Evolutionary conservation across 2,329 filamentous ascomycete genomes (phyloP).

Genomic region (Fusarium anthophilum): DNA sequence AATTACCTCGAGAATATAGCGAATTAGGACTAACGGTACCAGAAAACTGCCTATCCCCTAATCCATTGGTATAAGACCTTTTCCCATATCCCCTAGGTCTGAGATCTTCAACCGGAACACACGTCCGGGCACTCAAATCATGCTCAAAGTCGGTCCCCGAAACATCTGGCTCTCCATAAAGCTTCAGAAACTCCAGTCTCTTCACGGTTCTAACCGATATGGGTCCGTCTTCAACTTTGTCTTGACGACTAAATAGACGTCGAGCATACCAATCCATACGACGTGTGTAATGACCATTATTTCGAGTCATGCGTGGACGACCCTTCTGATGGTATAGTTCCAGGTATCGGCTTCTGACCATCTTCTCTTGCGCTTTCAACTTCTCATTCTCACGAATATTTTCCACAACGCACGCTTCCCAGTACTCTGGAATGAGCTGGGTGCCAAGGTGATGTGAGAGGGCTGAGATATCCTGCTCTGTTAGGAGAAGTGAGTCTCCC

Average conservation of each 20-base stretch:
- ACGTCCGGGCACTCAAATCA: background rate
- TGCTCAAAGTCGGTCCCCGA: background rate
- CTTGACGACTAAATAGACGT: background rate
- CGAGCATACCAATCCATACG: background rate
- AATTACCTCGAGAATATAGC: no score
- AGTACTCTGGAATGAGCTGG: accelerated
- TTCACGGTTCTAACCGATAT: accelerated
- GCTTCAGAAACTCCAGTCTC: background rate
- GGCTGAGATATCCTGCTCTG: background rate
- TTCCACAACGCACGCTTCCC: background rate
- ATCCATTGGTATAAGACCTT: accelerated
- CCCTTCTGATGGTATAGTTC: background rate
- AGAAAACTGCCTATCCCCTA: accelerated
- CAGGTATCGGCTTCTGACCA: background rate
- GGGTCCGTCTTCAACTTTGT: accelerated
- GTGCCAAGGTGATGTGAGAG: background rate
- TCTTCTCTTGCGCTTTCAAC: background rate
- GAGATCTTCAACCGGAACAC: no score
- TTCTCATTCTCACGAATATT: background rate
- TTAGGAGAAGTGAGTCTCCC: background rate
- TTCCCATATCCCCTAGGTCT: background rate
- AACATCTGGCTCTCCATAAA: no score
- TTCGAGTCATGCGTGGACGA: background rate
- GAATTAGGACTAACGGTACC: accelerated
- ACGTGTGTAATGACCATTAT: background rate